These are phyloP conservation scores for Brettanomyces bruxellensis DNA, from an alignment of 805 yeast species.

Conservation along the genomic window DNA sequence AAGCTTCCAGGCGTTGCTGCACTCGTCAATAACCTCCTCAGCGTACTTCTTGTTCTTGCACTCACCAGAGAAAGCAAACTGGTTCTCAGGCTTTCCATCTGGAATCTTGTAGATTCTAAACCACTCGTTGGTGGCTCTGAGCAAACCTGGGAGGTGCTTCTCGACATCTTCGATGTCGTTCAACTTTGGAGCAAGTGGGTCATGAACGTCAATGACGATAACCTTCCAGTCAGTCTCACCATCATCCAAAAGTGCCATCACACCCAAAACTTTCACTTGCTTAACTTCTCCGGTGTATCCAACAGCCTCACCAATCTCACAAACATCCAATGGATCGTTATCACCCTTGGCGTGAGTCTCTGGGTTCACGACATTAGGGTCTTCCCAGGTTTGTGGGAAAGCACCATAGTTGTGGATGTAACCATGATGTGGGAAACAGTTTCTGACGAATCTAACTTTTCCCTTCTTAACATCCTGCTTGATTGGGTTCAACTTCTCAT, in stretches of 20 bases:
- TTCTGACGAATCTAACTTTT: slow-evolving; percentile 88
- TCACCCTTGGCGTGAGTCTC: slow-evolving; percentile 69
- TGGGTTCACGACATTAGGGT: slow-evolving; percentile 53
- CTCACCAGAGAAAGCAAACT: slow-evolving; percentile 94
- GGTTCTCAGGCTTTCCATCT: slow-evolving; percentile 95
- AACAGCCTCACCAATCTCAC: slow-evolving; percentile 69
- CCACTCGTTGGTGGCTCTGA: slow-evolving; percentile 96
- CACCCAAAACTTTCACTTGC: slow-evolving; percentile 88
- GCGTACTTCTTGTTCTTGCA: slow-evolving; percentile 85
- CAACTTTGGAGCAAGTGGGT: slow-evolving; percentile 81
- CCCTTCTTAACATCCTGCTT: slow-evolving; percentile 97
- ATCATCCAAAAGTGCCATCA: slow-evolving; percentile 89
- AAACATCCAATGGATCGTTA: slow-evolving; percentile 79
- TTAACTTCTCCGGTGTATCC: slow-evolving; percentile 65
- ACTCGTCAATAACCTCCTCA: slow-evolving; percentile 72
- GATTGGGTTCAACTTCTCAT: slow-evolving; percentile 79
- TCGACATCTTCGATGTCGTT: slow-evolving; percentile 89
- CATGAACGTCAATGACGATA: slow-evolving; percentile 78
- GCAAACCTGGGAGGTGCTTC: slow-evolving; percentile 81
- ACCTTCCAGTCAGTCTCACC: slow-evolving; percentile 92
- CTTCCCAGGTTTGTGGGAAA: slow-evolving; percentile 92
- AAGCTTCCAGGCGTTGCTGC: slow-evolving; percentile 75
- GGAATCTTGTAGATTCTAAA: slow-evolving; percentile 97
- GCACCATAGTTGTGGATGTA: slow-evolving; percentile 98
- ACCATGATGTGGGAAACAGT: slow-evolving; percentile 98